Evolutionary conservation across 2,329 filamentous ascomycete genomes (phyloP), one percentile per base, ranked within the genome.

Genomic region (Ceratocystis harringtonii): DNA sequence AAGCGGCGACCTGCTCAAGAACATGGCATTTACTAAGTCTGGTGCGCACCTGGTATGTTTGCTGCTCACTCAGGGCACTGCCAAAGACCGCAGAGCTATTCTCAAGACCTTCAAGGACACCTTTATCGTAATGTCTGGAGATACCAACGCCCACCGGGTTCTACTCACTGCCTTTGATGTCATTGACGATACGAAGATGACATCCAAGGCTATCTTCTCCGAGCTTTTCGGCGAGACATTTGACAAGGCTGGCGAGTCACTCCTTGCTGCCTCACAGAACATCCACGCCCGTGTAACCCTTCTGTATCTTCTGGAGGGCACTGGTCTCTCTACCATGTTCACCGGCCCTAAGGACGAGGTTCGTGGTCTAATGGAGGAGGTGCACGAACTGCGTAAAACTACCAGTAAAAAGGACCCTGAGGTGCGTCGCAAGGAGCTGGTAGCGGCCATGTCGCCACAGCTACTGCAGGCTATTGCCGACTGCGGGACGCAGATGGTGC

Each of bases 401-500:
- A 97, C 92, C 1, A 95, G 90, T 69, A 99, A 97, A 78, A 99
- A 99, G 76, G 90, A 96, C 66, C 80, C 90, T 0, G 85, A 87
- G 64, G 76, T 82, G 25, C 84, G 94, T 67, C 84, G 88, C 66
- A 80, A 84, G 70, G 94, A 96, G 74, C 79, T 99, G 52, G 78
- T 90, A 25, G 83, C 85, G 67, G 81, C 85, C 10, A 77, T 95
- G 32, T 91, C 90, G 1, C 85, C 89, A 1, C 82, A 85, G 36
- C 78, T 97, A 2, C 80, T 99, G 36, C 81, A 85, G 55, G 84
- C 89, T 48, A 87, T 97, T 67, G 81, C 84, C 1, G 78, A 84
- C 1, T 82, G 86, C 28, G 83, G 91, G 1, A 76, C 79, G 2
- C 83, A 87, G 45, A 80, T 99, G 22, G 81, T 88, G 1, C 78